A percentile compares a stretch with the other conserved stretches of the same genome.
Evolutionary conservation across 2,329 filamentous ascomycete genomes (phyloP).

Genomic region (Ophiostoma piceae): DNA sequence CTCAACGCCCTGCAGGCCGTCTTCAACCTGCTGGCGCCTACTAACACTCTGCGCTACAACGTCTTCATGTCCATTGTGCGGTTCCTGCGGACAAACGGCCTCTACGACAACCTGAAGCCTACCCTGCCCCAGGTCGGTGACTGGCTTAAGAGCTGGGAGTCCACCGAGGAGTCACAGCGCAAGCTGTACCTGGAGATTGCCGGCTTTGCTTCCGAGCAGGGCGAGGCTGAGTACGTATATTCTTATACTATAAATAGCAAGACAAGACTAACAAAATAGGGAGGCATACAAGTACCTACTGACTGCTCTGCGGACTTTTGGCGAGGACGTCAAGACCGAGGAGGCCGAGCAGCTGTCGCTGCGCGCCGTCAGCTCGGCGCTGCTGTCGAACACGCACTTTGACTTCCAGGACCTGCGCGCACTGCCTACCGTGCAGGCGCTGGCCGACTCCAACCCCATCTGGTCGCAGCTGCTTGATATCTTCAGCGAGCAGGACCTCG

Average conservation of each 20-base stretch:
- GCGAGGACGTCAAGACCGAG: slow-evolving; percentile 52
- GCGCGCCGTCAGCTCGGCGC: slow-evolving; percentile 50
- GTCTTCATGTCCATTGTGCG: slow-evolving; percentile 85
- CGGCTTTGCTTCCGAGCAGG: slow-evolving; percentile 71
- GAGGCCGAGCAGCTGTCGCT: slow-evolving; percentile 58
- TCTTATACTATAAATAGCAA: not conserved
- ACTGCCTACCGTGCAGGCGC: slow-evolving; percentile 76
- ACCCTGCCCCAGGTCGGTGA: slow-evolving; percentile 71
- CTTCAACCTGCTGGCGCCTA: slow-evolving; percentile 82
- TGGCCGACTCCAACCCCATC: slow-evolving; percentile 75
- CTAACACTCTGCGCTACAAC: slow-evolving; percentile 77
- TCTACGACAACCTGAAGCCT: slow-evolving; percentile 78
- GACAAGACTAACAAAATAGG: slow-evolving; percentile 34
- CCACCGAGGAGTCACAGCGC: slow-evolving; percentile 74
- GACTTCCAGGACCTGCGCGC: slow-evolving; percentile 76
- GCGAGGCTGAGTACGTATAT: slow-evolving; percentile 65
- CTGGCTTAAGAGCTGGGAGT: slow-evolving; percentile 80
- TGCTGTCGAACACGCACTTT: slow-evolving; percentile 53
- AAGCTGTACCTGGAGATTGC: slow-evolving; percentile 79
- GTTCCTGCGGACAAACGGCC: slow-evolving; percentile 67
- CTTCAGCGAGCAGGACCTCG: slow-evolving; percentile 87
- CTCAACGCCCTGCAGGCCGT: slow-evolving; percentile 89
- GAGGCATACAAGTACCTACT: slow-evolving; percentile 63
- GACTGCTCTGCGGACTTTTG: slow-evolving; percentile 57
- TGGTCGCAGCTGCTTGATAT: slow-evolving; percentile 93